Base-by-base conservation (phyloP, 148 eudicot genomes). In the Persicaria tinctoria region DNA sequence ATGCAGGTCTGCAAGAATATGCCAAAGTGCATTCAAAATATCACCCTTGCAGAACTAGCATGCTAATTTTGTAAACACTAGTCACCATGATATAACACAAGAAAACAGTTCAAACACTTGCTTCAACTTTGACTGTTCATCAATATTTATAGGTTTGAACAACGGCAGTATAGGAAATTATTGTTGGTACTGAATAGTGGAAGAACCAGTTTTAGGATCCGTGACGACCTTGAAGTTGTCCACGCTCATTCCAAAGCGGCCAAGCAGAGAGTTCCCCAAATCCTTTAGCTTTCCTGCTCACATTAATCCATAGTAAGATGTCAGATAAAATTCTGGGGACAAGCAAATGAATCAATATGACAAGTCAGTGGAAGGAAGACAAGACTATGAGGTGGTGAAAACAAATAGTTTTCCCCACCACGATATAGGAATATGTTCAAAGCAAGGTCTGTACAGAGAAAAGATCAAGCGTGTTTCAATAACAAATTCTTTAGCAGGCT, bases 141-240 rank as follows among this genome's bases (percentile, higher is more conserved):
- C 2, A 32, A 41, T 41, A 64, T 10, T 38, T 32, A 9, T 13
- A 60, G 66, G 66, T 50, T 50, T 50, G 12, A 23, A 20, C 8
- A 60, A 60, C 0, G 41, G 13, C 32, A 23, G 4, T 13, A 32
- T 13, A 64, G 12, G 46, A 64, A 64, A 23, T 75, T 84, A 91
- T 6, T 75, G 86, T 76, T 92, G 96, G 77, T 90, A 92, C 49
- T 89, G 84, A 76, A 95, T 75, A 3, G 99, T 90, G 76, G 92
- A 92, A 17, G 97, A 92, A 72, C 99, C 97, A 38, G 99, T 92
- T 23, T 92, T 88, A 41, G 97, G 99, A 86, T 95, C 97, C 81
- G 92, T 78, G 38, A 95, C 94, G 4, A 96, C 87, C 88, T 95
- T 92, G 77, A 95, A 95, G 82, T 95, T 95, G 89, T 95, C 97